Evolutionary conservation across 2,329 filamentous ascomycete genomes (phyloP).

Genomic region (Colletotrichum tabaci): DNA sequence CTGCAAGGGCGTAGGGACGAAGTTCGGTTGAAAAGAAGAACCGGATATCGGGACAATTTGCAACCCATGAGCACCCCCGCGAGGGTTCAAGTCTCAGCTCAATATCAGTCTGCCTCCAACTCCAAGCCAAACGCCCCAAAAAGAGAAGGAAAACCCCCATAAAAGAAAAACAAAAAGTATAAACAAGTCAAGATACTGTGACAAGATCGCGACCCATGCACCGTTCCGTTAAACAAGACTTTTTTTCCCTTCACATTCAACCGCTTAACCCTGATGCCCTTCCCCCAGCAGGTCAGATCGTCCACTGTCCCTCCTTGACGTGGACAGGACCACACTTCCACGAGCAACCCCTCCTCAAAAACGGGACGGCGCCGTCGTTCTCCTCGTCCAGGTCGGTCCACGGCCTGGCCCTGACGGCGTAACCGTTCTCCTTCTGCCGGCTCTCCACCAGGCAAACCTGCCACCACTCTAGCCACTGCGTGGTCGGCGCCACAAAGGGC

Average conservation of each 20-base stretch:
- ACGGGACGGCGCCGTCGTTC: constrained; percentile 60
- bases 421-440: constrained; percentile 8
- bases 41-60: constrained; percentile 15
- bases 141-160: too few relatives aligned
- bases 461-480: constrained; percentile 77
- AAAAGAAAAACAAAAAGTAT: too few relatives aligned
- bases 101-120: constrained; percentile 12
- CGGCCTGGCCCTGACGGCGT: constrained; percentile 24
- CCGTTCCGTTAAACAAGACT: background rate
- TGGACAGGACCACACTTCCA: constrained; percentile 64
- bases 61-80: background rate
- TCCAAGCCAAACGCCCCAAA: constrained; percentile 13
- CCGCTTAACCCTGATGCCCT: background rate
- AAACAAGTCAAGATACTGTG: background rate
- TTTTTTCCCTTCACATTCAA: background rate
- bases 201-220: background rate
- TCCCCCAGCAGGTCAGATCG: constrained; percentile 20
- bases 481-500: constrained; percentile 63
- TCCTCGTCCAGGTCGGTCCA: constrained; percentile 40
- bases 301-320: constrained; percentile 45
- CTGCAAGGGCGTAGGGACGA: constrained; percentile 62
- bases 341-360: constrained; percentile 65
- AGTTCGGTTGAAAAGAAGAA: constrained; percentile 17
- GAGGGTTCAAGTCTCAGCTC: background rate
- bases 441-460: constrained; percentile 50